phyloP scores from a whole-genome alignment of 2,329 filamentous ascomycete species.

The Sporothrix phasma region DNA sequence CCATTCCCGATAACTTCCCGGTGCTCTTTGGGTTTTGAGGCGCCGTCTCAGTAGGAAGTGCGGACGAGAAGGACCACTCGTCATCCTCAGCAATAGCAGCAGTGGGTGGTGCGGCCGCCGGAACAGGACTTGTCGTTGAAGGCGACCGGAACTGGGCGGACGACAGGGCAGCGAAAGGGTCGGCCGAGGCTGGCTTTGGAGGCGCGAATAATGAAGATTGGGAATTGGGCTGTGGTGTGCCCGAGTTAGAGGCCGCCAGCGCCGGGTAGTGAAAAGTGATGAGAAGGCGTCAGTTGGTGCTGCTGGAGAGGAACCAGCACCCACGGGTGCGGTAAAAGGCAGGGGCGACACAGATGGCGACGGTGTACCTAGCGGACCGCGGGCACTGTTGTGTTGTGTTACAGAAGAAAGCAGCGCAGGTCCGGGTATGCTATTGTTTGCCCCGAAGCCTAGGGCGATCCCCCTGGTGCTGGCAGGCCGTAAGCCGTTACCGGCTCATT shows the following conservation, averaged over 20 bases:
- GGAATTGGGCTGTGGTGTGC: conserved; percentile 42
- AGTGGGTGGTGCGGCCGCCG: conserved; percentile 24
- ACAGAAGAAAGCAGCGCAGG: conserved; percentile 55
- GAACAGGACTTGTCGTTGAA: conserved; percentile 25
- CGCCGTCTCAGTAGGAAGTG: conserved; percentile 53
- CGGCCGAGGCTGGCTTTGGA: conserved; percentile 32
- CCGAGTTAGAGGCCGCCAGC: conserved; percentile 35
- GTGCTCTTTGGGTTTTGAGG: conserved; percentile 45
- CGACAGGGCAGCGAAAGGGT: conserved; percentile 45
- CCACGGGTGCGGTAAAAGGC: conserved; percentile 19
- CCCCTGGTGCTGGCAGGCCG: conserved; percentile 54
- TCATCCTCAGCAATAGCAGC: conserved; percentile 54
- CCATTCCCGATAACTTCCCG: conserved; percentile 60
- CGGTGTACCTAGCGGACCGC: conserved; percentile 27
- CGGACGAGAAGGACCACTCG: conserved; percentile 89
- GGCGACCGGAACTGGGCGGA: conserved; percentile 31
- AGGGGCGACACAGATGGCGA: conserved; percentile 11
- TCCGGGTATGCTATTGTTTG: conserved; percentile 56
- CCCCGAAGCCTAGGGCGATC: conserved; percentile 75
- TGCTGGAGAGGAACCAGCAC: conserved; percentile 26
- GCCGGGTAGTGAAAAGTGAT: conserved; percentile 41
- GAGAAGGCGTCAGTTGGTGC: conserved; percentile 32
- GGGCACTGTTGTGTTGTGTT: conserved; percentile 50
- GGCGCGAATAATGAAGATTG: conserved; percentile 39
- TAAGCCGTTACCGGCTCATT: conserved; percentile 50